Percentiles rank a stretch among this genome's conserved stretches.
Conservation (phyloP, 352 stramenopile genomes). For the Globisporangium cederbergense region DNA sequence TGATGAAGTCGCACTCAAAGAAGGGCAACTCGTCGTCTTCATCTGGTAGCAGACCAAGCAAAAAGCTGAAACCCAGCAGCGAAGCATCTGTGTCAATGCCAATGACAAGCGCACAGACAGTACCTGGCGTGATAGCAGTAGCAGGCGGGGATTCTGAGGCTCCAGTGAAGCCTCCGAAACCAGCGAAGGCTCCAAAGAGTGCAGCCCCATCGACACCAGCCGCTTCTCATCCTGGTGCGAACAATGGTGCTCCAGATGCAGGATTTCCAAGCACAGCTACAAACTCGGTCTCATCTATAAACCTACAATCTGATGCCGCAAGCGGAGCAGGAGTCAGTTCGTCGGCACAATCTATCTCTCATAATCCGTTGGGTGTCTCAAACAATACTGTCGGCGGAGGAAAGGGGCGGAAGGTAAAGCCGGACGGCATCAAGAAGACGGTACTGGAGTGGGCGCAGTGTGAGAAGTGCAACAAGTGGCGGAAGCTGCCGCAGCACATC, state of each 20-base stretch:
- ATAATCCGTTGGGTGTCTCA: not conserved
- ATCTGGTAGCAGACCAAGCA: conserved; percentile 32
- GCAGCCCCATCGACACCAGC: not conserved
- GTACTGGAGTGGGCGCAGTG: conserved; percentile 95
- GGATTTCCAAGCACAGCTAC: not conserved
- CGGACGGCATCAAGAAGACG: conserved; percentile 55
- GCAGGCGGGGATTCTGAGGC: not conserved
- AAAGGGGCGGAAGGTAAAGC: conserved; percentile 18
- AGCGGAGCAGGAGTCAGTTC: not conserved
- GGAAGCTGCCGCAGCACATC: conserved; percentile 90
- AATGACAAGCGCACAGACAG: not conserved
- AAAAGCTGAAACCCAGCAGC: conserved; percentile 38
- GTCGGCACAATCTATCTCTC: not conserved
- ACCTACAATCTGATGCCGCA: not conserved
- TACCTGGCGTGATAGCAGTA: not conserved
- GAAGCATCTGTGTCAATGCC: not conserved
- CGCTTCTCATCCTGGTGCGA: not conserved
- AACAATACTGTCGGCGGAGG: conserved; percentile 14
- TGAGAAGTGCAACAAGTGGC: conserved; percentile 96
- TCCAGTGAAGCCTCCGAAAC: conserved; percentile 7
- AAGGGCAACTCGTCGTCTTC: conserved; percentile 29
- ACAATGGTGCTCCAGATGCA: not conserved
- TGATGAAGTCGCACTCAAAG: conserved; percentile 58
- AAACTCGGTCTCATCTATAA: not conserved
- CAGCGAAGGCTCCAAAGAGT: conserved; percentile 13